Conservation (phyloP, 306 rosid genomes). For the Sphenostylis stenocarpa region DNA sequence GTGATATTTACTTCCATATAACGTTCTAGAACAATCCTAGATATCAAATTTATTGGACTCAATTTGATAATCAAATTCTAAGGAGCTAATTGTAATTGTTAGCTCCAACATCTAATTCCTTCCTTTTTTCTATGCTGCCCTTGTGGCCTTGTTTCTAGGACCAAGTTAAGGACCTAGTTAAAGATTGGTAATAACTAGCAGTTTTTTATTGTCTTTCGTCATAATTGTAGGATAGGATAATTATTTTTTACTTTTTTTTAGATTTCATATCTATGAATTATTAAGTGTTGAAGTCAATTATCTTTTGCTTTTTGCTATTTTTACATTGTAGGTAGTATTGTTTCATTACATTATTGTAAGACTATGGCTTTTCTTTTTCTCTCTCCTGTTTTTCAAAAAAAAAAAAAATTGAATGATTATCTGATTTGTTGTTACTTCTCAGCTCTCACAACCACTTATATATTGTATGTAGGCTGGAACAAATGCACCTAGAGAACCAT, state of each 20-base stretch:
- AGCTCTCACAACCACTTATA: not conserved
- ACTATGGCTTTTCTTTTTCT: constrained; percentile 1
- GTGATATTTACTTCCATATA: not conserved
- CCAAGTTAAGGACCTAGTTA: too few relatives aligned
- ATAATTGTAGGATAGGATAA: not conserved
- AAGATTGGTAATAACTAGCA: not conserved
- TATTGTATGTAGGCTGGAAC: constrained; percentile 64
- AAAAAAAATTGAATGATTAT: not conserved
- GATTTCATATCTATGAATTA: not conserved
- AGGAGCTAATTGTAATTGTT: constrained; percentile 17
- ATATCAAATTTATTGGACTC: constrained; percentile 7
- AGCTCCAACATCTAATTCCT: not conserved
- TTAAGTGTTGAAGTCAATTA: not conserved
- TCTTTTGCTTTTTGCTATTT: not conserved
- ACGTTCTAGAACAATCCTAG: not conserved
- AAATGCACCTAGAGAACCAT: constrained; percentile 88
- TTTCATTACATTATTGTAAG: constrained; percentile 23
- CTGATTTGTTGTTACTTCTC: constrained; percentile 12
- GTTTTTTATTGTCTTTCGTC: not conserved
- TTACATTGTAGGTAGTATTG: not conserved
- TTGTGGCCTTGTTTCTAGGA: constrained; percentile 3
- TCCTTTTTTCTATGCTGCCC: constrained; percentile 5
- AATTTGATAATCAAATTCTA: constrained; percentile 9
- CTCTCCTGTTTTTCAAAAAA: not conserved
- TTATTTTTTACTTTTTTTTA: not conserved